phyloP scores from a whole-genome alignment of 2,329 filamentous ascomycete species.

The Sphaerulina populicola region DNA sequence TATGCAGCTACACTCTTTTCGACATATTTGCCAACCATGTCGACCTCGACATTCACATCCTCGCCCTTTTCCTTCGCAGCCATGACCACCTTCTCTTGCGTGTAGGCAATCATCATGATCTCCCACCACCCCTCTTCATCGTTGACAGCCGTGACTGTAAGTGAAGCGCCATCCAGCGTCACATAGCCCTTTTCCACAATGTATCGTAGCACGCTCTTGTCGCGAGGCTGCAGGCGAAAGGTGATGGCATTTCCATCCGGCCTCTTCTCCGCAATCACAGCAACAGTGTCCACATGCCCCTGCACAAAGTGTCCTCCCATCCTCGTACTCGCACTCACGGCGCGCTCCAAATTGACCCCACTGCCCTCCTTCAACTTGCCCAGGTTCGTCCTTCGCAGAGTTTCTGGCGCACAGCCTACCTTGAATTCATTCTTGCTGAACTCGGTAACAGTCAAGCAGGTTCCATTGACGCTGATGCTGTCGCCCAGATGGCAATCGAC shows the following conservation, averaged over 20 bases:
- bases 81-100: conserved; percentile 82
- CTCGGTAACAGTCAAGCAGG: conserved; percentile 84
- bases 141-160: conserved; percentile 82
- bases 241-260: conserved; percentile 86
- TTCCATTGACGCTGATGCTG: conserved; percentile 91
- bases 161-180: conserved; percentile 83
- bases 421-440: conserved; percentile 63
- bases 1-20: conserved; percentile 84
- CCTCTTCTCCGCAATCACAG: conserved; percentile 61
- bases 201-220: conserved; percentile 65
- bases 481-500: conserved; percentile 78
- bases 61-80: conserved; percentile 71
- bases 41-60: conserved; percentile 84
- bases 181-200: conserved; percentile 96
- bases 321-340: conserved; percentile 79
- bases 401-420: conserved; percentile 91
- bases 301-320: conserved; percentile 99
- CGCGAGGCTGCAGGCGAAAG: conserved; percentile 68
- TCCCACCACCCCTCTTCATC: conserved; percentile 83
- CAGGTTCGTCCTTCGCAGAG: conserved; percentile 90
- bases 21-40: conserved; percentile 77
- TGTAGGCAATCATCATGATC: conserved; percentile 96
- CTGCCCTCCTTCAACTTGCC: conserved; percentile 59
- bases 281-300: conserved; percentile 89
- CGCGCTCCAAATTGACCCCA: conserved; percentile 84